A percentile compares a stretch with the other conserved stretches of the same genome.
Conservation (phyloP, 2,329 filamentous ascomycete genomes). For the Scopulariopsis brevicaulis region DNA sequence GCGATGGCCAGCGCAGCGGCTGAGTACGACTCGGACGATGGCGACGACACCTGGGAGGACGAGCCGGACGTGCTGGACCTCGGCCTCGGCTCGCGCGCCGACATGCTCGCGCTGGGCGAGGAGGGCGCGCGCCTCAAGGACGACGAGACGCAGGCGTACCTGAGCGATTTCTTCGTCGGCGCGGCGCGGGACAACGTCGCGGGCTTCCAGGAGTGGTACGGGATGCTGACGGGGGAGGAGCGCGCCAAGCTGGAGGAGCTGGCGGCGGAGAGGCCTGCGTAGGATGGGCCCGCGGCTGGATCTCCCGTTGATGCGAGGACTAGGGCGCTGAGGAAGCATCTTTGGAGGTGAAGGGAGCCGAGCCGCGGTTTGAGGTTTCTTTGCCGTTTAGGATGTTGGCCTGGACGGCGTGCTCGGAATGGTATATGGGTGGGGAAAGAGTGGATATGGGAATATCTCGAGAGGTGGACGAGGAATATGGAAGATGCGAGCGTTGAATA, state of each 20-base stretch:
- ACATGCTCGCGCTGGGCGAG: conserved; percentile 70
- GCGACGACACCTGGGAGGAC: conserved; percentile 73
- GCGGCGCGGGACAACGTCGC: conserved; percentile 44
- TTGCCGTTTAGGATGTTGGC: neutral
- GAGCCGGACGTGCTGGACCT: conserved; percentile 72
- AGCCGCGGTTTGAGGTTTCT: neutral
- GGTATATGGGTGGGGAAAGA: too few relatives aligned
- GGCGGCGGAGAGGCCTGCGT: conserved; percentile 20
- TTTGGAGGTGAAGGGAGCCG: conserved; percentile 1
- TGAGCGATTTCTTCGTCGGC: conserved; percentile 68
- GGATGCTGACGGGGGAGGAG: conserved; percentile 41
- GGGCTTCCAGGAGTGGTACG: conserved; percentile 46
- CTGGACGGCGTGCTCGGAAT: neutral
- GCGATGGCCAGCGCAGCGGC: conserved; percentile 50
- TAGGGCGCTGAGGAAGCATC: conserved; percentile 4
- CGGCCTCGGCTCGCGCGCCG: conserved; percentile 55
- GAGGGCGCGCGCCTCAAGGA: conserved; percentile 57
- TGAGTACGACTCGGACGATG: conserved; percentile 36
- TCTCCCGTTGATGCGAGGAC: conserved; percentile 3
- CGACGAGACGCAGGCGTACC: conserved; percentile 80
- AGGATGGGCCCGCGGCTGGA: conserved; percentile 1
- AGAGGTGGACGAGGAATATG: neutral
- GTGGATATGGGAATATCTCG: neutral
- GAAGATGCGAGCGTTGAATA: too few relatives aligned
- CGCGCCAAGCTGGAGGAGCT: conserved; percentile 44